Base-by-base conservation (phyloP, 2,329 filamentous ascomycete genomes). In the Pleomassaria siparia region DNA sequence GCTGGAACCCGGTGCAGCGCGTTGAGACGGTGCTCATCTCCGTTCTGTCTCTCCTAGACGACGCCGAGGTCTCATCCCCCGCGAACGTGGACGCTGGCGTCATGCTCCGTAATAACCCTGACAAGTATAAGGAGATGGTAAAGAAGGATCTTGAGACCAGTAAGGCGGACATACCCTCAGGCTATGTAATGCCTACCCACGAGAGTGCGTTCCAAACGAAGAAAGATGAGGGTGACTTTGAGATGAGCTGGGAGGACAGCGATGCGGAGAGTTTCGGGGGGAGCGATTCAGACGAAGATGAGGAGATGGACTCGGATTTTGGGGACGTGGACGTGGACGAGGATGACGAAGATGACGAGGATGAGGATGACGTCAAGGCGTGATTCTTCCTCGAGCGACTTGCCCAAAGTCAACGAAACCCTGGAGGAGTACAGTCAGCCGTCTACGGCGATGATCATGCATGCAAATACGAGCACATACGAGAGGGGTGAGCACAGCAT, bases 11-110 rank as follows among this genome's bases (percentile, higher is more conserved):
- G 1, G 85, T 94, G 3, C 92, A 97, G 71, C 88, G 91, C 16
- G 92, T 95, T 40, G 94, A 97, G 74, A 95, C 91, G 2, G 91
- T 99, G 28, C 81, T 99, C 15, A 90, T 95, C 53, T 96, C 90
- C 8, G 89, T 97, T 15, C 82, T 97, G 7, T 87, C 94, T 5
- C 83, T 99, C 2, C 84, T 99, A 46, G 94, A 97, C 68, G 90
- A 96, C 61, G 90, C 92, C 12, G 92, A 99, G 72, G 89, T 95
- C 62, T 90, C 85, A 59, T 96, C 91, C 0, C 90, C 94, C 0
- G 94, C 92, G 54, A 97, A 97, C 68, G 91, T 97, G 46, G 92
- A 97, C 59, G 92, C 94, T 2, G 84, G 89, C 47, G 87, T 96
- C 20, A 82, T 91, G 76, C 86, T 95, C 63, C 85, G 92, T 50